Evolutionary conservation across 352 stramenopile genomes (phyloP), one percentile per base, ranked within the genome.

Genomic region (Phytophthora lateralis): DNA sequence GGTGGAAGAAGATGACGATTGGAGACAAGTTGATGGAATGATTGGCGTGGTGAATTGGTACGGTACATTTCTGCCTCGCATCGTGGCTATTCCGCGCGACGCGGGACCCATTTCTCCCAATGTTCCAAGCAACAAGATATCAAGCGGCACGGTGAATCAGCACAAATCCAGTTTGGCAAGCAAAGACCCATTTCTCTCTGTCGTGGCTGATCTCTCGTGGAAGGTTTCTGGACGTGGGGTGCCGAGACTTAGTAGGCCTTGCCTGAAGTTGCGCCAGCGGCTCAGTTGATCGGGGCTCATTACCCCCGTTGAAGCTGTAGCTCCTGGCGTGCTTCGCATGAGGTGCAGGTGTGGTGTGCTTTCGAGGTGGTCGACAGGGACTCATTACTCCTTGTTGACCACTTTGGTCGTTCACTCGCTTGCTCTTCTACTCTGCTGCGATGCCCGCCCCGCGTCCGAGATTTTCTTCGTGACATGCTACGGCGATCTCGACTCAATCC

Each of bases 371-470:
- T 54, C 7, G 27, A 42, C 20, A 17, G 58, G 63, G 59, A 73
- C 54, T 76, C 68, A 76, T 76, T 44, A 69, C 68, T 76, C 55
- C 58, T 59, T 63, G 11, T 69, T 10, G 38, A n/a, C n/a, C n/a
- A n/a, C n/a, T n/a, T n/a, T n/a, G n/a, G n/a, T n/a, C n/a, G n/a
- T n/a, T n/a, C n/a, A 20, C 26, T 46, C n/a, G 15, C 53, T 54
- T 30, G 34, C 45, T 42, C 18, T 45, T 64, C 56, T 61, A 49
- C 30, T 51, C 34, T 62, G 39, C 21, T 59, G 63, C 37, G 59
- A 26, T 32, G 27, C n/a, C n/a, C n/a, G n/a, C n/a, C 21, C 5
- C 14, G 8, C 37, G 44, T 45, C 42, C 0, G 26, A 17, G 38
- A 14, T 27, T 37, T 65, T 58, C 12, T 21, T 41, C 38, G 5